These are phyloP conservation scores for Dichotomocladium elegans DNA, from an alignment of 371 early-diverging fungal genomes.

Conservation along the genomic window DNA sequence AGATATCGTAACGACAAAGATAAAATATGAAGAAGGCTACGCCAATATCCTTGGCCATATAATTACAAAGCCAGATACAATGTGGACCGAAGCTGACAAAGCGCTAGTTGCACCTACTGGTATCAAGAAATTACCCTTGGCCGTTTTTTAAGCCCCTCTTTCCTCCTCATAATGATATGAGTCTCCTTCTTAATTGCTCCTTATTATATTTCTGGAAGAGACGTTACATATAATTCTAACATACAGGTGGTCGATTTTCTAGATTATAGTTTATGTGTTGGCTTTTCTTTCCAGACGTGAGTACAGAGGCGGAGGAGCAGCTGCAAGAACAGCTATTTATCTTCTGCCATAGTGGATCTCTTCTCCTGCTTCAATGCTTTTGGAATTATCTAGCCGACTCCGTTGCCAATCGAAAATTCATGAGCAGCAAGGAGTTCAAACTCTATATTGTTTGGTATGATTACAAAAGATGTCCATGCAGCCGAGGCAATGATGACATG, in stretches of 20 bases:
- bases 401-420: slow-evolving; percentile 42
- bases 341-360: slow-evolving; percentile 37
- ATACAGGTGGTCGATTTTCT: no score
- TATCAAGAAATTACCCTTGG: no score
- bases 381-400: slow-evolving; percentile 51
- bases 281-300: slow-evolving; percentile 48
- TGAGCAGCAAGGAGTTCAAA: slow-evolving; percentile 49
- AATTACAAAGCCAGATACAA: slow-evolving; percentile 30
- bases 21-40: slow-evolving; percentile 50
- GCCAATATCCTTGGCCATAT: slow-evolving; percentile 25
- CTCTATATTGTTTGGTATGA: slow-evolving; percentile 44
- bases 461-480: no score
- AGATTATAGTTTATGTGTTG: slow-evolving; percentile 23
- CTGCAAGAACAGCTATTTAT: neutral
- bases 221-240: no score
- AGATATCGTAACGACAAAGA: slow-evolving; percentile 36
- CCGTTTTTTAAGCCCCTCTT: no score
- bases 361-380: slow-evolving; percentile 48
- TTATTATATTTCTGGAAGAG: no score
- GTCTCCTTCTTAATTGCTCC: no score
- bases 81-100: slow-evolving; percentile 40
- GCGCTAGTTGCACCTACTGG: slow-evolving; percentile 34
- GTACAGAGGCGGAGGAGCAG: neutral
- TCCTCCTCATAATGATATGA: no score
- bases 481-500: no score